Percentiles rank a stretch among this genome's conserved stretches.
phyloP scores from a whole-genome alignment of 495 filamentous ascomycete species.

The Echria macrotheca region DNA sequence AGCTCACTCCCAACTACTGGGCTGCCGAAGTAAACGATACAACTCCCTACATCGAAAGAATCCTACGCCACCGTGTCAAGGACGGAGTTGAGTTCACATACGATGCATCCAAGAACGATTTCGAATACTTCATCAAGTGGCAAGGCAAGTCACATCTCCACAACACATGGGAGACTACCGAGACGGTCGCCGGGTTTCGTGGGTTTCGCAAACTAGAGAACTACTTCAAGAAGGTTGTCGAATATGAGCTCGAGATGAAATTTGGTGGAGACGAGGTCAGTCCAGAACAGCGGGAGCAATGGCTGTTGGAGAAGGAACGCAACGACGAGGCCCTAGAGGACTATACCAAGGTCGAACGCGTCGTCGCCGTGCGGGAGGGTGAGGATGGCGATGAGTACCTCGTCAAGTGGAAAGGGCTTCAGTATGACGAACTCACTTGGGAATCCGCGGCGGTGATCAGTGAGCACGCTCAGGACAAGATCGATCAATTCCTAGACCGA shows the following conservation, averaged over 20 bases:
- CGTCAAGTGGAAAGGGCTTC: constrained; percentile 87
- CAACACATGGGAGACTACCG: constrained; percentile 84
- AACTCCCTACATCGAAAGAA: constrained; percentile 76
- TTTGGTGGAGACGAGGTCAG: constrained; percentile 64
- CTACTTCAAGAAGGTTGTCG: constrained; percentile 78
- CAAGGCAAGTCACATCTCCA: constrained; percentile 91
- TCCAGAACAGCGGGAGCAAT: constrained; percentile 85
- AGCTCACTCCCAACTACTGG: constrained; percentile 54
- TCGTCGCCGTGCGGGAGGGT: constrained; percentile 73
- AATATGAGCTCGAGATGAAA: constrained; percentile 64
- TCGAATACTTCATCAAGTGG: constrained; percentile 97
- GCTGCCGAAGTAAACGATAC: constrained; percentile 59
- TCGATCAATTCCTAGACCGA: constrained; percentile 85
- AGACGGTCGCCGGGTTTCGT: constrained; percentile 52
- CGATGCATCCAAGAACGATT: constrained; percentile 68
- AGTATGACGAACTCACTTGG: constrained; percentile 93
- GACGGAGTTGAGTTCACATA: constrained; percentile 56
- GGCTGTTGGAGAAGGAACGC: constrained; percentile 81
- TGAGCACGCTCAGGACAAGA: constrained; percentile 71
- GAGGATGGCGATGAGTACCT: constrained; percentile 78
- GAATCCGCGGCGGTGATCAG: constrained; percentile 71
- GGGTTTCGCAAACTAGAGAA: constrained; percentile 88
- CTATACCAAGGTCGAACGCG: constrained; percentile 83
- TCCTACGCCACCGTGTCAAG: constrained; percentile 77
- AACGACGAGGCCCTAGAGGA: constrained; percentile 78